Evolutionary conservation across 1,139 yeast genomes (phyloP).

Genomic region (Saccharomyces hybrid): DNA sequence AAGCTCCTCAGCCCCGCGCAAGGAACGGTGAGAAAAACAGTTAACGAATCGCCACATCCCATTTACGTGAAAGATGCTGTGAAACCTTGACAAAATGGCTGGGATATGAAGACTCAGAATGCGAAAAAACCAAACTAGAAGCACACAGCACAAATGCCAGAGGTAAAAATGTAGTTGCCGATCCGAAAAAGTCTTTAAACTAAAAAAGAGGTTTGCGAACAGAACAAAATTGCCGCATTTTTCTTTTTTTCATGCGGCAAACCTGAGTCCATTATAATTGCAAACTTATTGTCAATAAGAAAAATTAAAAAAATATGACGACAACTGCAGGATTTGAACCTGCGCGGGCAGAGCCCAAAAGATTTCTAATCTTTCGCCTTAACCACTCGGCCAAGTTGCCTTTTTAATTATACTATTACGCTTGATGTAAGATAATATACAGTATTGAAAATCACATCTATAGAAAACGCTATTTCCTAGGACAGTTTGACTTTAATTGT

Average conservation of each 20-base stretch:
- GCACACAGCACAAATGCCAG: background rate
- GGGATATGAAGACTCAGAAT: background rate
- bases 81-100: background rate
- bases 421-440: background rate
- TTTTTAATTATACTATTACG: too few relatives aligned
- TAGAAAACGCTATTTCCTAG: background rate
- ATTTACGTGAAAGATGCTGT: background rate
- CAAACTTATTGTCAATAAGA: background rate
- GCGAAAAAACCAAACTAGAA: background rate
- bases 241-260: background rate
- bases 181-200: background rate
- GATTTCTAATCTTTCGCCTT: conserved; percentile 44
- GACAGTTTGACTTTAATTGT: background rate
- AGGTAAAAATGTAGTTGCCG: background rate
- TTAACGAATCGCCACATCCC: background rate
- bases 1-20: background rate
- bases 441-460: background rate
- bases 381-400: background rate
- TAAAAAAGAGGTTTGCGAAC: background rate
- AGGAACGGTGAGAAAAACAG: background rate
- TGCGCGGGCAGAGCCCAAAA: conserved; percentile 42
- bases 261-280: too few relatives aligned
- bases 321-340: conserved; percentile 37
- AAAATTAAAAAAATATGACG: conserved; percentile 10
- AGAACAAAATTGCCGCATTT: background rate